Evolutionary conservation across 257 asterid genomes (phyloP), one percentile per base, ranked within the genome.

Genomic region (Ilex aquifolium): DNA sequence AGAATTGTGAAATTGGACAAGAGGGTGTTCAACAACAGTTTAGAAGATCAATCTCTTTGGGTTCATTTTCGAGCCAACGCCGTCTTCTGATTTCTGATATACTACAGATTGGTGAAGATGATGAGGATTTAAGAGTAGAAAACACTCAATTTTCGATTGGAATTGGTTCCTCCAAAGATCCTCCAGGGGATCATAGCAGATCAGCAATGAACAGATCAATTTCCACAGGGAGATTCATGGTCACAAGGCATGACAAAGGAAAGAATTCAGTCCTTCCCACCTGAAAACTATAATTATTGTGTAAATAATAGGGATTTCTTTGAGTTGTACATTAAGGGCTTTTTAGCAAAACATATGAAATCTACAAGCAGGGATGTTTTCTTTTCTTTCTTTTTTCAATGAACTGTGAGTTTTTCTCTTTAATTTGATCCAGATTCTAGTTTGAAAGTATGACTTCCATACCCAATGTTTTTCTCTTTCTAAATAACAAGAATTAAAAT

Each of bases 181-280:
- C 27, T 51, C 44, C 31, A 44, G 59, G 49, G 42, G 58, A 70
- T 16, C 46, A 73, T 58, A 59, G 66, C 39, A 55, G 61, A n/a
- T 31, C 16, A 40, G 77, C 73, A 32, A 56, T 79, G 69, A 79
- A 73, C 73, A 82, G 89, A 71, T 83, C 81, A 48, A 57, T 72
- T 69, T 82, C 90, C 4, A 62, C 81, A 0, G 83, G 79, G 27
- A 72, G 88, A 79, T 79, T 69, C 61, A 52, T 52, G 76, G 74
- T 74, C 56, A 57, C 31, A 59, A 66, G 65, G 15, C 69, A 73
- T 46, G 86, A 82, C 21, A 76, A 71, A 66, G 82, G 80, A 72
- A 76, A 72, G 78, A 73, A 64, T 52, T 71, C 73, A 51, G 13
- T 71, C 15, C 59, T 68, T 63, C 76, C 59, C 17, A 74, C 46